Conservation (phyloP, 2,329 filamentous ascomycete genomes). For the Alternaria triticina region DNA sequence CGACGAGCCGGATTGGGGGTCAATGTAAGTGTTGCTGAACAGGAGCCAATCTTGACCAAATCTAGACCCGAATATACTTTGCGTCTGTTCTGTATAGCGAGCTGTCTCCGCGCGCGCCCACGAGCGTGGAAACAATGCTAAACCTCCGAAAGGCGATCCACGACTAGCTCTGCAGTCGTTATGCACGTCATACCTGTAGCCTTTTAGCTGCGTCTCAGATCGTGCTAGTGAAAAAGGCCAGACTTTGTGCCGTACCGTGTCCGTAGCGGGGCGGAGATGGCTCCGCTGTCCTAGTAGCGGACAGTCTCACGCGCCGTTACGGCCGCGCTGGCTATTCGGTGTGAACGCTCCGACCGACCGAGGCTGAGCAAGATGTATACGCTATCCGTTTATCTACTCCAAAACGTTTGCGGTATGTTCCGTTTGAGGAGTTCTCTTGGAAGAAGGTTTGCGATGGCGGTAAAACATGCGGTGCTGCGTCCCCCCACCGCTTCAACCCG, state of each 20-base stretch:
- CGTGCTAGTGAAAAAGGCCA: neutral
- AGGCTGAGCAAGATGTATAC: neutral
- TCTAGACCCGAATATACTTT: neutral
- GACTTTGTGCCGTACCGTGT: neutral
- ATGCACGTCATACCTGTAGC: conserved; percentile 22
- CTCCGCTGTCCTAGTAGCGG: conserved; percentile 1
- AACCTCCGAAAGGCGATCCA: conserved; percentile 12
- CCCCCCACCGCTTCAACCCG: neutral
- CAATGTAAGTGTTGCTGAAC: neutral
- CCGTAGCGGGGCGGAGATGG: neutral
- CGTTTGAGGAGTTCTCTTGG: neutral
- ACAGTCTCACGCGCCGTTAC: neutral
- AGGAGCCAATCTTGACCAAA: neutral
- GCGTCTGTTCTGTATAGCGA: neutral
- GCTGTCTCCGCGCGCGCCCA: conserved; percentile 2
- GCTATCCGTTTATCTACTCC: neutral
- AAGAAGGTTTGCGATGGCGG: neutral
- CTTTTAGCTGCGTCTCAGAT: conserved; percentile 12
- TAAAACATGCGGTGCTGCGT: neutral
- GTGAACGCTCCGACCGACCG: neutral
- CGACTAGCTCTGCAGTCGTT: conserved; percentile 4
- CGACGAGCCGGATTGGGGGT: neutral
- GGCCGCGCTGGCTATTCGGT: neutral
- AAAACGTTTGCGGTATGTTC: neutral
- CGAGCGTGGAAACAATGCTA: conserved; percentile 1